Evolutionary conservation across 164 flowering plant species (phyloP).

Genomic region (Santalum album): DNA sequence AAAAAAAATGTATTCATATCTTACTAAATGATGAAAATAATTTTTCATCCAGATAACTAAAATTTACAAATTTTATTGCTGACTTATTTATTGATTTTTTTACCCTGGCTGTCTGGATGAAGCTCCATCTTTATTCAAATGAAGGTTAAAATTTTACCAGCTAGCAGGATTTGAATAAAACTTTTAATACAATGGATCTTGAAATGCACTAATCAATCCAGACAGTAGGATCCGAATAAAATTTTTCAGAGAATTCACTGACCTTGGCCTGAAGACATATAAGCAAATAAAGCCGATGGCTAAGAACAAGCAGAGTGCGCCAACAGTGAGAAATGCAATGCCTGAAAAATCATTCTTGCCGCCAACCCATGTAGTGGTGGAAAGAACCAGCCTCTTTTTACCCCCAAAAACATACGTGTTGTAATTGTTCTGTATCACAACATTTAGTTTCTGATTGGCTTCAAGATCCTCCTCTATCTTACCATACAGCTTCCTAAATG

Average conservation of each 20-base stretch:
- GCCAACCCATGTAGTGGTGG: constrained; percentile 84
- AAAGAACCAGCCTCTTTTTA: constrained; percentile 61
- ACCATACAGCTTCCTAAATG: constrained; percentile 81
- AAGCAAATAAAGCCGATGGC: constrained; percentile 51
- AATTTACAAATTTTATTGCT: too few species aligned
- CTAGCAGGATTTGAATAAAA: too few species aligned
- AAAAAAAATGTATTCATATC: too few species aligned
- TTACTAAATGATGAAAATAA: too few species aligned
- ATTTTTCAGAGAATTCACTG: constrained; percentile 20
- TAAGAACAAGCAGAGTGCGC: constrained; percentile 56
- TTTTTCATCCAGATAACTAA: too few species aligned
- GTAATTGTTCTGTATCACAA: constrained; percentile 63
- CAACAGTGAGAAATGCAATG: constrained; percentile 57
- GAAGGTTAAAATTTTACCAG: too few species aligned
- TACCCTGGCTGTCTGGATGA: too few species aligned
- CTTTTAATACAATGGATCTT: too few species aligned
- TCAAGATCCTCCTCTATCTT: constrained; percentile 62
- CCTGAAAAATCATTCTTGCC: constrained; percentile 87
- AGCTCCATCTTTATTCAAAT: too few species aligned
- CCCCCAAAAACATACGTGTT: constrained; percentile 79
- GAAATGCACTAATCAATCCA: too few species aligned
- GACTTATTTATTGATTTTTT: too few species aligned
- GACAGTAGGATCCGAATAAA: too few species aligned
- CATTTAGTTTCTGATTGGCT: constrained; percentile 35
- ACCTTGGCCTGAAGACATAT: constrained; percentile 81